These are phyloP conservation scores for Cardiospermum halicacabum DNA, from an alignment of 345 rosid species.

Conservation along the genomic window DNA sequence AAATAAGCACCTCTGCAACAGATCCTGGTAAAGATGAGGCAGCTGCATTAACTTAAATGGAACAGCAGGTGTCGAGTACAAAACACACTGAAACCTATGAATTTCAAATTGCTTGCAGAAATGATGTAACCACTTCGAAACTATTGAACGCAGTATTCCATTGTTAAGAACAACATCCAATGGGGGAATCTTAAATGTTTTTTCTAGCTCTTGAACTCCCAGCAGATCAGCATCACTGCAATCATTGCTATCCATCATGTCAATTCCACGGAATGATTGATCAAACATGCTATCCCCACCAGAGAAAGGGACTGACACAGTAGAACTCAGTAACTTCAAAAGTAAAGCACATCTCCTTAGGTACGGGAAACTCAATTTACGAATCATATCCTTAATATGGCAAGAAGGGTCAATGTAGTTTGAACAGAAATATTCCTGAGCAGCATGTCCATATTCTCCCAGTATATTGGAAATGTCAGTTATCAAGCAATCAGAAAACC, in stretches of 20 bases:
- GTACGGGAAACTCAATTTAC: constrained; percentile 66
- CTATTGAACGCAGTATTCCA: constrained; percentile 38
- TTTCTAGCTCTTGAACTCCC: constrained; percentile 63
- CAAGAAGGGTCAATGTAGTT: constrained; percentile 40
- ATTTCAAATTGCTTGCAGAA: constrained; percentile 41
- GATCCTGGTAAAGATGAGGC: constrained; percentile 78
- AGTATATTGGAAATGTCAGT: constrained; percentile 48
- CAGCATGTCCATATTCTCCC: constrained; percentile 43
- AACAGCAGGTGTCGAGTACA: constrained; percentile 54
- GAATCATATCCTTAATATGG: constrained; percentile 48
- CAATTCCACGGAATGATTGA: constrained; percentile 30
- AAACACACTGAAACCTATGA: constrained; percentile 23
- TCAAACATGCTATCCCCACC: constrained; percentile 31
- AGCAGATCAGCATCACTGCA: constrained; percentile 40
- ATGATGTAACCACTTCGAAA: constrained; percentile 63
- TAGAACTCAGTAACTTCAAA: constrained; percentile 65
- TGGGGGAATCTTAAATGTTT: constrained; percentile 69
- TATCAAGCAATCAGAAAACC: constrained; percentile 39
- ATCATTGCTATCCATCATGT: constrained; percentile 31
- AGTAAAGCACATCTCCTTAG: constrained; percentile 91
- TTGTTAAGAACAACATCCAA: constrained; percentile 52
- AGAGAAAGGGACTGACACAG: constrained; percentile 47
- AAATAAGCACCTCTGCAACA: constrained; percentile 90
- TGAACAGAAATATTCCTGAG: constrained; percentile 44
- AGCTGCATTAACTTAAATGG: constrained; percentile 82